Evolutionary conservation across 2,329 filamentous ascomycete species (phyloP).

Genomic region (Cladobotryum mycophilum): DNA sequence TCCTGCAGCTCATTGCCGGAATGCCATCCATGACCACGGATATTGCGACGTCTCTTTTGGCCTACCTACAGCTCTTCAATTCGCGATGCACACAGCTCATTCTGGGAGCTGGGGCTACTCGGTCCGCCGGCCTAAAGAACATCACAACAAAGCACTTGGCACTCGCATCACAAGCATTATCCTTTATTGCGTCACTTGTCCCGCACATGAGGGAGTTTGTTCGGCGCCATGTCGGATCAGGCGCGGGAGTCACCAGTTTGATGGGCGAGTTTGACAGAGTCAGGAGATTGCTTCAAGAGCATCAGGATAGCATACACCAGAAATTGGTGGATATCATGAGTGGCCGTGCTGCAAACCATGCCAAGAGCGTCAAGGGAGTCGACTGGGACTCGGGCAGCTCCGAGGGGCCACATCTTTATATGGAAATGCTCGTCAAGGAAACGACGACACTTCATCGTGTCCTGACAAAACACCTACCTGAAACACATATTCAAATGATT

Average conservation of each 20-base stretch:
- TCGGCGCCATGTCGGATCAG: slow-evolving; percentile 61
- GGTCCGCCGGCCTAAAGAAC: slow-evolving; percentile 84
- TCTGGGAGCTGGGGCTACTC: slow-evolving; percentile 84
- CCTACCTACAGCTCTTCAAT: slow-evolving; percentile 90
- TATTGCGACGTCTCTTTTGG: slow-evolving; percentile 69
- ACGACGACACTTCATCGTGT: slow-evolving; percentile 80
- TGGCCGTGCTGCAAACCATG: slow-evolving; percentile 65
- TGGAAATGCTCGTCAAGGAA: slow-evolving; percentile 83
- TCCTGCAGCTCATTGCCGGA: slow-evolving; percentile 73
- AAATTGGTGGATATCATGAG: slow-evolving; percentile 93
- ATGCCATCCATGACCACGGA: slow-evolving; percentile 88
- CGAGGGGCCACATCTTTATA: slow-evolving; percentile 57
- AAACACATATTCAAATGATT: slow-evolving; percentile 70
- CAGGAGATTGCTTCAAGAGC: slow-evolving; percentile 75
- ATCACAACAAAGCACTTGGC: slow-evolving; percentile 95
- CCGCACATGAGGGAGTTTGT: slow-evolving; percentile 90
- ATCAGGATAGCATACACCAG: slow-evolving; percentile 84
- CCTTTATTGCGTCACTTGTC: slow-evolving; percentile 79
- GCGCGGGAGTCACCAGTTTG: slow-evolving; percentile 47
- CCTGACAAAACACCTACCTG: slow-evolving; percentile 72
- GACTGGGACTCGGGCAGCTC: slow-evolving; percentile 59
- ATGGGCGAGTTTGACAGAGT: slow-evolving; percentile 88
- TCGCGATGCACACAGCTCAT: slow-evolving; percentile 95
- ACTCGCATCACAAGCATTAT: slow-evolving; percentile 80
- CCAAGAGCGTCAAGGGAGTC: slow-evolving; percentile 66